Conservation (phyloP, 768 basidiomycete genomes). For the Pleurotus sapidus region DNA sequence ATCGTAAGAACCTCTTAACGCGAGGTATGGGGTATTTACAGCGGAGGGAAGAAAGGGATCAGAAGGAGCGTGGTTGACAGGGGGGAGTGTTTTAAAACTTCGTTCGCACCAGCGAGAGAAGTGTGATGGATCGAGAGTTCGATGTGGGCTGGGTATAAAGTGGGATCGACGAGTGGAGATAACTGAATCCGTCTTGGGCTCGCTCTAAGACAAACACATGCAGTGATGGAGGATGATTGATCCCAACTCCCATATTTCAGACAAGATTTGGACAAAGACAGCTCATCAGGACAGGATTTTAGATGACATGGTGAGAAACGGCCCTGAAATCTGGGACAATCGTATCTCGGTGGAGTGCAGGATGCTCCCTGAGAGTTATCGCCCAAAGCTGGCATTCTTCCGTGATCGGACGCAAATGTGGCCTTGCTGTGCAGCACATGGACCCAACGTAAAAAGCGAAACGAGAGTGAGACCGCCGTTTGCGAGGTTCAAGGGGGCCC, state of each 20-base stretch:
- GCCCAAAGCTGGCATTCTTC: not conserved
- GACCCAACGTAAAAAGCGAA: not conserved
- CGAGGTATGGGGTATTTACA: not conserved
- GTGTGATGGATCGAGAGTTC: not conserved
- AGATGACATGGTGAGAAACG: slow-evolving; percentile 4
- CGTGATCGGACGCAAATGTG: slow-evolving; percentile 3
- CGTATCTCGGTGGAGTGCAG: not conserved
- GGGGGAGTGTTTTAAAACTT: not conserved
- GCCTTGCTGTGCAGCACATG: not conserved
- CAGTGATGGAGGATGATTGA: not conserved
- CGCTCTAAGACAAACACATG: slow-evolving; percentile 4
- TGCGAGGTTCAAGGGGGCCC: not conserved
- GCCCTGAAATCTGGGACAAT: not conserved
- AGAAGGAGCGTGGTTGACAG: not conserved
- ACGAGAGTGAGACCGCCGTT: not conserved
- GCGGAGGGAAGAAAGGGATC: slow-evolving; percentile 1
- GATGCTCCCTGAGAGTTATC: not conserved
- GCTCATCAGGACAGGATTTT: slow-evolving; percentile 1
- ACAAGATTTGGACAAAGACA: not conserved
- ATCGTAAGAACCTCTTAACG: not conserved
- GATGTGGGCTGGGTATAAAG: not conserved
- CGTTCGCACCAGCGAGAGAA: slow-evolving; percentile 4
- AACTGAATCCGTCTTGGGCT: not conserved
- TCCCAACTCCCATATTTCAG: not conserved
- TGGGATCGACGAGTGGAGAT: slow-evolving; percentile 7